Percentiles rank a stretch among this genome's conserved stretches.
Evolutionary conservation across 345 rosid species (phyloP).

Genomic region (Microcos paniculata): DNA sequence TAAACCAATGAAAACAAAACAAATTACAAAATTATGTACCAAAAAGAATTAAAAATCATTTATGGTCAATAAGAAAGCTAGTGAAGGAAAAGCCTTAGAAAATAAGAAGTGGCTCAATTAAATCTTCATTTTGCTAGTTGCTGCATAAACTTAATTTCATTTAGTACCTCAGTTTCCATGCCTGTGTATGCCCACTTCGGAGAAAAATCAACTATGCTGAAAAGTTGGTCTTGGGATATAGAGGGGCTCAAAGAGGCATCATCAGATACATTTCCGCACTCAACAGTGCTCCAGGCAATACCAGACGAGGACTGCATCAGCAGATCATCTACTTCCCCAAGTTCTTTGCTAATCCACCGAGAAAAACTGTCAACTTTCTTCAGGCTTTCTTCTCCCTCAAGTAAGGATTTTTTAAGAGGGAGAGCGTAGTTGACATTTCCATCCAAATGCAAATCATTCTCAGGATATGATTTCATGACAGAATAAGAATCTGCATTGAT

Average conservation of each 20-base stretch:
- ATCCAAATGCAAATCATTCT: slow-evolving; percentile 41
- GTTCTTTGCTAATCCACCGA: slow-evolving; percentile 78
- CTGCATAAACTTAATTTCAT: not conserved
- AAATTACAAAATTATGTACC: not conserved
- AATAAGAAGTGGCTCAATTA: not conserved
- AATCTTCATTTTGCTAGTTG: not conserved
- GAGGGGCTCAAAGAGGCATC: slow-evolving; percentile 76
- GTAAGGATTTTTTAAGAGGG: slow-evolving; percentile 44
- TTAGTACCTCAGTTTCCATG: slow-evolving; percentile 67
- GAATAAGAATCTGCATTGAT: slow-evolving; percentile 34
- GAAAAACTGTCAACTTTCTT: slow-evolving; percentile 92
- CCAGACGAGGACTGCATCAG: slow-evolving; percentile 70
- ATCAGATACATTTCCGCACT: slow-evolving; percentile 58
- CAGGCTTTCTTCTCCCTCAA: slow-evolving; percentile 61
- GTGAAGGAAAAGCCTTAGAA: not conserved
- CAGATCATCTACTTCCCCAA: slow-evolving; percentile 76
- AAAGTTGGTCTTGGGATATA: slow-evolving; percentile 83
- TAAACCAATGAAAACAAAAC: not conserved
- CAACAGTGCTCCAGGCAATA: slow-evolving; percentile 69
- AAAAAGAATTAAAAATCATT: too few species aligned
- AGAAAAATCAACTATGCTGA: slow-evolving; percentile 71
- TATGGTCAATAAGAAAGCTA: not conserved
- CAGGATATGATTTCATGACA: slow-evolving; percentile 33
- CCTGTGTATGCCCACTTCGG: slow-evolving; percentile 73
- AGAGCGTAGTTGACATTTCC: slow-evolving; percentile 41